Evolutionary conservation across 106 monocot species (phyloP), one percentile per base, ranked within the genome.

Genomic region (Acorus gramineus): DNA sequence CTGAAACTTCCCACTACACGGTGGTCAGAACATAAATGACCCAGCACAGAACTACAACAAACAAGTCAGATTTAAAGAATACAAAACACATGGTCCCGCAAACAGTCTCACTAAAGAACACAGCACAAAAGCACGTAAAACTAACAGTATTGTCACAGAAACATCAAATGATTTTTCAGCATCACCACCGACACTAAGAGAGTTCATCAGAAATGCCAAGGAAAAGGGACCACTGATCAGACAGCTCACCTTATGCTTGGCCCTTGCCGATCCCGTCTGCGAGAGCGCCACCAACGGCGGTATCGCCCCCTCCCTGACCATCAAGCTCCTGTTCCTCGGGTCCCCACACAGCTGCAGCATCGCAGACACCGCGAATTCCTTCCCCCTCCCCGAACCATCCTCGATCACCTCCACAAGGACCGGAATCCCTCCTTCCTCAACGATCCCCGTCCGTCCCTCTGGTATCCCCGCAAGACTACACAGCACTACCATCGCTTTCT

Each of bases 251-350:
- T 93, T 93, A 62, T 73, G 76, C 73, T 89, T 93, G 74, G 84
- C 81, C 3, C 83, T 61, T 11, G 84, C 73, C 14, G 89, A 86
- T 43, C 79, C 84, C 59, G 81, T 78, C 71, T 89, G 93, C 0
- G 89, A 81, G 42, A 94, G 77, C 4, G 89, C 89, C 46, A 83
- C 89, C 51, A 94, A 79, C 7, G 93, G 89, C 5, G 93, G 93
- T 59, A 94, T 89, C 43, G 84, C 93, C 56, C 93, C 93, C 71
- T 89, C 89, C 4, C 93, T 78, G 49, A 89, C 86, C 12, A 94
- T 83, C 51, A 89, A 52, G 3, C 68, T 69, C 5, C 89, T 64
- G 74, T 84, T 81, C 8, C 61, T 66, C 3, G 53, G 49, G 11
- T 89, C 93, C 14, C 72, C 59, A 66, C 93, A 94, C 45, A 94